phyloP scores from a whole-genome alignment of 148 eudicot species.

The Pouteria glomerata region DNA sequence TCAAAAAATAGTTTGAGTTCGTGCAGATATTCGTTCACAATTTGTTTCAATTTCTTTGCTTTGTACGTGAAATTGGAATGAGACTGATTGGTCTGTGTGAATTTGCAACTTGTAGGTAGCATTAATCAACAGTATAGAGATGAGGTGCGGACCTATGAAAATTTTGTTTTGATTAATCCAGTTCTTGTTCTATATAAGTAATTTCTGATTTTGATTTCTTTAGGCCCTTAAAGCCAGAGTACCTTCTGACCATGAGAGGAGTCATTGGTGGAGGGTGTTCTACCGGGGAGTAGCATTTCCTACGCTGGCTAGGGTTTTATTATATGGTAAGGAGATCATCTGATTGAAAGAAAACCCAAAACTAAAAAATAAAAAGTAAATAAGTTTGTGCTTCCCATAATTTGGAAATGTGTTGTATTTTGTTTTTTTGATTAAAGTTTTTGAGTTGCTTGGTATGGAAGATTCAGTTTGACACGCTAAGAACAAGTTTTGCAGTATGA shows the following conservation, averaged over 20 bases:
- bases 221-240: slow-evolving; percentile 42
- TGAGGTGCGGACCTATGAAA: slow-evolving; percentile 38
- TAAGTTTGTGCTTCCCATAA: not conserved
- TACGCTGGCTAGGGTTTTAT: slow-evolving; percentile 61
- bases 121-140: slow-evolving; percentile 46
- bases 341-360: not conserved
- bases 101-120: slow-evolving; percentile 40
- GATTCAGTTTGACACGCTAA: no score
- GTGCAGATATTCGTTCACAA: not conserved
- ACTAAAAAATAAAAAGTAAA: not conserved
- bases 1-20: not conserved
- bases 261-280: slow-evolving; percentile 55
- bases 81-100: not conserved
- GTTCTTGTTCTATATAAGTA: not conserved
- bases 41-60: not conserved
- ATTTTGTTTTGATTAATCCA: not conserved
- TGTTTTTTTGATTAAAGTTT: not conserved
- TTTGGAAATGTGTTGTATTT: not conserved
- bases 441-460: no score
- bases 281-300: slow-evolving; percentile 71
- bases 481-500: no score
- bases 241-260: slow-evolving; percentile 36
- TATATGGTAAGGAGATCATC: slow-evolving; percentile 42
- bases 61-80: not conserved
- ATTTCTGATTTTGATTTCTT: slow-evolving; percentile 9